Conservation (phyloP, 352 stramenopile species). For the Paralagenidium karlingii region DNA sequence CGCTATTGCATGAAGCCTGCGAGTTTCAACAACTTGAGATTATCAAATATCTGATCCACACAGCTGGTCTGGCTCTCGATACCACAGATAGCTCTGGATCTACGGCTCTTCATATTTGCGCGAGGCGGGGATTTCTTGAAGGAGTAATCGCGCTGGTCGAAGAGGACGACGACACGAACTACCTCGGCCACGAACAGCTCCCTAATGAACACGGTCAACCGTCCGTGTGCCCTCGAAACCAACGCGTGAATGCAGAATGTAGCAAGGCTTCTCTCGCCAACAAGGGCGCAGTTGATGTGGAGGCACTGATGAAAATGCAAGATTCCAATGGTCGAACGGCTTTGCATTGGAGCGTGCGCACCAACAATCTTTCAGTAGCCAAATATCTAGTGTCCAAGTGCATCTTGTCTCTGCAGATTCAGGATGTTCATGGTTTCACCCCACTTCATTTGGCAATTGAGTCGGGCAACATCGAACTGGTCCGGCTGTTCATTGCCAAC, state of each 20-base stretch:
- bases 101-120: constrained; percentile 38
- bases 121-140: constrained; percentile 21
- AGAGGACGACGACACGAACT: not conserved
- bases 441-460: constrained; percentile 35
- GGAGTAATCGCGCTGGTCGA: constrained; percentile 26
- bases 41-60: constrained; percentile 18
- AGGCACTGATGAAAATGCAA: constrained; percentile 14
- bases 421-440: constrained; percentile 19
- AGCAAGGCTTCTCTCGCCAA: no score
- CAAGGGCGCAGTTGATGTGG: no score
- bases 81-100: constrained; percentile 19
- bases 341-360: constrained; percentile 25
- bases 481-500: constrained; percentile 22
- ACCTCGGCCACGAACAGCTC: no score
- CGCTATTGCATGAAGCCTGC: constrained; percentile 52
- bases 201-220: no score
- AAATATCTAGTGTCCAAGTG: constrained; percentile 17
- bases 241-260: no score
- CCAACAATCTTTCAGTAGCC: constrained; percentile 4
- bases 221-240: no score
- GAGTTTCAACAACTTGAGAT: constrained; percentile 10
- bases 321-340: constrained; percentile 31
- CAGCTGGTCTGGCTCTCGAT: not conserved
- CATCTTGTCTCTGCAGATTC: constrained; percentile 16
- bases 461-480: constrained; percentile 14